Evolutionary conservation across 1,284 basidiomycete species (phyloP).

Genomic region (Golubevia sp.): DNA sequence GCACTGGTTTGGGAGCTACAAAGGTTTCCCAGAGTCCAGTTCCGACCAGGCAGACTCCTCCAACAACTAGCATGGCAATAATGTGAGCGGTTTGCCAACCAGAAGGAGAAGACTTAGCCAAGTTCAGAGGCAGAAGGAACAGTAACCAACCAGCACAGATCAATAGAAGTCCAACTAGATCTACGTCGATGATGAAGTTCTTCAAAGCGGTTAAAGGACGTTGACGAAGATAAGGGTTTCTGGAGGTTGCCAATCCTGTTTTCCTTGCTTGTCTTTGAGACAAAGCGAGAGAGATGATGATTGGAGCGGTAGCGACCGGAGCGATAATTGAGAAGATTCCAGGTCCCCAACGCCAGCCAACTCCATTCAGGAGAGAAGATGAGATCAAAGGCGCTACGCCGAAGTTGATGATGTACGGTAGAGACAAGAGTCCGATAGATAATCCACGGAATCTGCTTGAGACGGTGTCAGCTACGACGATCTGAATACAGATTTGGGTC

Average conservation of each 20-base stretch:
- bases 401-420: constrained; percentile 56
- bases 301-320: constrained; percentile 42
- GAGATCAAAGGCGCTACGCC: constrained; percentile 23
- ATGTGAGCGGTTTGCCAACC: constrained; percentile 47
- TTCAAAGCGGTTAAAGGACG: constrained; percentile 4
- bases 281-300: constrained; percentile 40
- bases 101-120: constrained; percentile 23
- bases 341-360: constrained; percentile 51
- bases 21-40: constrained; percentile 36
- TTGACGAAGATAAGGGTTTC: constrained; percentile 35
- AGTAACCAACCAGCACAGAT: constrained; percentile 49
- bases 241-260: constrained; percentile 26
- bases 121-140: constrained; percentile 45
- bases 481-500: constrained; percentile 56
- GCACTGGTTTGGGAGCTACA: constrained; percentile 42
- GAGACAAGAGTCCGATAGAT: constrained; percentile 44
- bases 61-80: constrained; percentile 51
- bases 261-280: constrained; percentile 40
- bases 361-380: background rate
- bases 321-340: constrained; percentile 56
- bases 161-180: constrained; percentile 47
- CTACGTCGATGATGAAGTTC: constrained; percentile 40
- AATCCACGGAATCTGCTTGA: constrained; percentile 47
- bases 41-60: constrained; percentile 34
- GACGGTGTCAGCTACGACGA: constrained; percentile 53